Percentiles rank a stretch among this genome's conserved stretches.
These are phyloP conservation scores for Prunus yedoensis DNA, from an alignment of 331 rosid species.

Conservation along the genomic window DNA sequence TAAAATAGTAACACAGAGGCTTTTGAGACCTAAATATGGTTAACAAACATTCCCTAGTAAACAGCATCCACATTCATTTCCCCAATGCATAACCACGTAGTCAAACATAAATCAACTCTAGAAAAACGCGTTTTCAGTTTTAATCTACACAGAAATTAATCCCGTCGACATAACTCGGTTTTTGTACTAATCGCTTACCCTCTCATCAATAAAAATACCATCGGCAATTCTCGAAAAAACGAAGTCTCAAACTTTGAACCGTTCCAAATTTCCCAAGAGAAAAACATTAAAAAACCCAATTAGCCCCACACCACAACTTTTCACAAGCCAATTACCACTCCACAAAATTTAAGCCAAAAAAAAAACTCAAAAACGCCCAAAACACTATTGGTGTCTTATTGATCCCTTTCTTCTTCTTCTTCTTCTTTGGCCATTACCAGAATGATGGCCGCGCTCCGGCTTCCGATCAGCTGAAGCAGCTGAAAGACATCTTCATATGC, in stretches of 20 bases:
- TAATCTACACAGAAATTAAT: background rate
- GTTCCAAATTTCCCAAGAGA: too few relatives aligned
- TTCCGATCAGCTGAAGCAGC: constrained; percentile 64
- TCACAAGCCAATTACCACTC: too few relatives aligned
- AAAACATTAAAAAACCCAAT: too few relatives aligned
- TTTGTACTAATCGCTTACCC: too few relatives aligned
- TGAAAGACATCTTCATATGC: constrained; percentile 73
- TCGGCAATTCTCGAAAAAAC: too few relatives aligned
- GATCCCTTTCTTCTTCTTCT: background rate
- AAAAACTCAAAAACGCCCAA: background rate
- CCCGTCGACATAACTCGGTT: too few relatives aligned
- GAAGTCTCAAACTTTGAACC: too few relatives aligned
- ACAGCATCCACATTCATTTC: background rate
- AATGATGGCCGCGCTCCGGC: constrained; percentile 34
- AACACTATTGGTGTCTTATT: background rate
- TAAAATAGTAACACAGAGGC: background rate
- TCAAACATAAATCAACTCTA: background rate
- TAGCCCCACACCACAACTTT: too few relatives aligned
- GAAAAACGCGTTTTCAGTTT: background rate
- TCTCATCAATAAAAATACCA: too few relatives aligned
- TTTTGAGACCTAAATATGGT: background rate
- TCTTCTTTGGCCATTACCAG: background rate
- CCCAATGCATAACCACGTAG: background rate
- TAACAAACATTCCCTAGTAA: background rate
- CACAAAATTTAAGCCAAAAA: background rate